Percentiles rank a stretch among this genome's conserved stretches.
Evolutionary conservation across 1,284 basidiomycete genomes (phyloP).

Genomic region (Tranzscheliella williamsii): DNA sequence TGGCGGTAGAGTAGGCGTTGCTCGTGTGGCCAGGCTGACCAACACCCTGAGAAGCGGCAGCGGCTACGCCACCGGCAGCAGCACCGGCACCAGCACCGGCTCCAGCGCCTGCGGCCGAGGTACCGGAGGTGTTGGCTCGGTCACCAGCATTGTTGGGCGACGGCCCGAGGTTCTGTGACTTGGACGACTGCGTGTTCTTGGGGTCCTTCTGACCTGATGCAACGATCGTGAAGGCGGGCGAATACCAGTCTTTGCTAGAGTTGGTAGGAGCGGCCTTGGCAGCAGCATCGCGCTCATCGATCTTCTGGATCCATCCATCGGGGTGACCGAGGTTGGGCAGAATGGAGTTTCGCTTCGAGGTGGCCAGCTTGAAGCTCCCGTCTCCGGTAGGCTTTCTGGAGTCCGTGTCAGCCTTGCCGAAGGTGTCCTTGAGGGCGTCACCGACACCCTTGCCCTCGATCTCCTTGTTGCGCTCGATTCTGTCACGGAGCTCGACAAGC

Average conservation of each 20-base stretch:
- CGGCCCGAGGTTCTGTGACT: slow-evolving; percentile 35
- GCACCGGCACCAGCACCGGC: slow-evolving; percentile 6
- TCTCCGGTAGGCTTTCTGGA: slow-evolving; percentile 53
- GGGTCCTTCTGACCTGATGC: slow-evolving; percentile 34
- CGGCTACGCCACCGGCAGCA: slow-evolving; percentile 8
- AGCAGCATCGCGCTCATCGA: slow-evolving; percentile 68
- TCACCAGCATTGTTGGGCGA: slow-evolving; percentile 22
- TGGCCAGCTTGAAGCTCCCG: slow-evolving; percentile 53
- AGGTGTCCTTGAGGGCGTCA: slow-evolving; percentile 71
- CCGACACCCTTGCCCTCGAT: slow-evolving; percentile 36
- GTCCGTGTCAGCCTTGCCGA: slow-evolving; percentile 59
- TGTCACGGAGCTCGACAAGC: slow-evolving; percentile 76
- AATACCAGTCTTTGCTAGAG: slow-evolving; percentile 70
- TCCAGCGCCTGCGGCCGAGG: slow-evolving; percentile 2
- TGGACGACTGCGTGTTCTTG: slow-evolving; percentile 30
- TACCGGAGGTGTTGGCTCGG: slow-evolving; percentile 7
- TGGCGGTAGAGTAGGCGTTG: slow-evolving; percentile 27
- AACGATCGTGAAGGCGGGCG: slow-evolving; percentile 67
- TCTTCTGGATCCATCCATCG: slow-evolving; percentile 72
- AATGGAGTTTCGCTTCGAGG: slow-evolving; percentile 54
- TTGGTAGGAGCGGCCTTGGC: slow-evolving; percentile 54
- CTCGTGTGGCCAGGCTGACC: slow-evolving; percentile 22
- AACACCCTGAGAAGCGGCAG: slow-evolving; percentile 18
- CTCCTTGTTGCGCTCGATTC: slow-evolving; percentile 66
- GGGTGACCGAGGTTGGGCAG: slow-evolving; percentile 68